A percentile compares a stretch with the other conserved stretches of the same genome.
phyloP scores from a whole-genome alignment of 805 yeast genomes.

The Barnettozyma sp. region DNA sequence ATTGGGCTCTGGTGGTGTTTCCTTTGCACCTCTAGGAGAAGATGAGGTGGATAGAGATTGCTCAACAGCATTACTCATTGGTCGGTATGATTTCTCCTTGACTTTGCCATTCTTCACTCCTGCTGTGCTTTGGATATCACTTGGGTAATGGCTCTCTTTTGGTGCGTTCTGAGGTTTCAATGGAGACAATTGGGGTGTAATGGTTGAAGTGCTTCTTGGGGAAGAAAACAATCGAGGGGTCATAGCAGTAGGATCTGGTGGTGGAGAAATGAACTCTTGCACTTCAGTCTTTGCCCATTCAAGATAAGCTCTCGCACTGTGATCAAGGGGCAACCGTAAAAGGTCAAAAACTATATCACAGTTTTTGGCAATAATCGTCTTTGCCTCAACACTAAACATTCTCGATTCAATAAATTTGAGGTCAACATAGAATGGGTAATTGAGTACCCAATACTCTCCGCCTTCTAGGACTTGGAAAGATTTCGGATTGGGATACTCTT shows the following conservation, averaged over 20 bases:
- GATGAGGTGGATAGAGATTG: no score
- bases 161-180: no score
- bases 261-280: neutral
- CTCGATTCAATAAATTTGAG: slow-evolving; percentile 14
- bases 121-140: no score
- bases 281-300: neutral
- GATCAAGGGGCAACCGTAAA: slow-evolving; percentile 13
- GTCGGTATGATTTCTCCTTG: no score
- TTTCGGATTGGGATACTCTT: slow-evolving; percentile 22
- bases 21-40: no score
- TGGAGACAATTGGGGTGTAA: no score
- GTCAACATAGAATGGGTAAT: slow-evolving; percentile 29
- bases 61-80: no score
- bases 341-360: slow-evolving; percentile 16
- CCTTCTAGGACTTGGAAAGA: slow-evolving; percentile 18
- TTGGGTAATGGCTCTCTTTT: no score
- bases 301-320: slow-evolving; percentile 15
- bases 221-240: neutral
- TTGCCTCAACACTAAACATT: slow-evolving; percentile 6
- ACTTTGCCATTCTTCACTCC: no score
- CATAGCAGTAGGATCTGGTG: neutral
- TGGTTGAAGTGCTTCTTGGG: no score
- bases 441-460: slow-evolving; percentile 30
- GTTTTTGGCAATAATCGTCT: slow-evolving; percentile 11
- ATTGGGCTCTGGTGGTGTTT: no score